Percentiles rank a stretch among this genome's conserved stretches.
These are phyloP conservation scores for Grifola frondosa DNA, from an alignment of 1,284 basidiomycete genomes.

Conservation along the genomic window DNA sequence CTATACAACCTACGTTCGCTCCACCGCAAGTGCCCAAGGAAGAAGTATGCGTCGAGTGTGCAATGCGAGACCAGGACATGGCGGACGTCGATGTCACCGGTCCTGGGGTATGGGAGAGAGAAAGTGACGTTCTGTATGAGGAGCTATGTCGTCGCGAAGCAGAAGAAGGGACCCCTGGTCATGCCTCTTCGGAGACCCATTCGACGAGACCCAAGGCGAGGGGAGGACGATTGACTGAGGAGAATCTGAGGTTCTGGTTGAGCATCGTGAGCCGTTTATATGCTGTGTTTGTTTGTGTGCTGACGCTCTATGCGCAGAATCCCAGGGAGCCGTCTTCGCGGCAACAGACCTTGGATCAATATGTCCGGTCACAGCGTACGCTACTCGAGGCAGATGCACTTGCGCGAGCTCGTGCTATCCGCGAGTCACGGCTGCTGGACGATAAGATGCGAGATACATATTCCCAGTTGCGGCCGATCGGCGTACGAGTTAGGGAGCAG, in stretches of 20 bases:
- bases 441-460: slow-evolving; percentile 76
- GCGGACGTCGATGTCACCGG: slow-evolving; percentile 90
- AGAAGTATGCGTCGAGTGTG: slow-evolving; percentile 95
- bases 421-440: slow-evolving; percentile 73
- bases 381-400: slow-evolving; percentile 74
- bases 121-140: slow-evolving; percentile 81
- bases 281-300: slow-evolving; percentile 9
- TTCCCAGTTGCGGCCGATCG: slow-evolving; percentile 71
- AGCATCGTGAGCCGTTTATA: slow-evolving; percentile 65
- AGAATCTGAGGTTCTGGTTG: slow-evolving; percentile 84
- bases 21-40: slow-evolving; percentile 55
- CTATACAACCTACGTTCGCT: slow-evolving; percentile 59
- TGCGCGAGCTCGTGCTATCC: slow-evolving; percentile 72
- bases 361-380: slow-evolving; percentile 69
- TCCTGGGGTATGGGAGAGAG: slow-evolving; percentile 88
- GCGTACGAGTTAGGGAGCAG: slow-evolving; percentile 62
- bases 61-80: slow-evolving; percentile 99
- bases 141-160: slow-evolving; percentile 78
- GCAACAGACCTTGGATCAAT: slow-evolving; percentile 67
- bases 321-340: slow-evolving; percentile 78
- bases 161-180: slow-evolving; percentile 59
- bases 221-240: slow-evolving; percentile 75
- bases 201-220: slow-evolving; percentile 58
- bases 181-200: slow-evolving; percentile 44
- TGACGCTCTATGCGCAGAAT: slow-evolving; percentile 51